Percentiles rank a stretch among this genome's conserved stretches.
Evolutionary conservation across 2,329 filamentous ascomycete genomes (phyloP).

Genomic region (Hypocrella siamensis): DNA sequence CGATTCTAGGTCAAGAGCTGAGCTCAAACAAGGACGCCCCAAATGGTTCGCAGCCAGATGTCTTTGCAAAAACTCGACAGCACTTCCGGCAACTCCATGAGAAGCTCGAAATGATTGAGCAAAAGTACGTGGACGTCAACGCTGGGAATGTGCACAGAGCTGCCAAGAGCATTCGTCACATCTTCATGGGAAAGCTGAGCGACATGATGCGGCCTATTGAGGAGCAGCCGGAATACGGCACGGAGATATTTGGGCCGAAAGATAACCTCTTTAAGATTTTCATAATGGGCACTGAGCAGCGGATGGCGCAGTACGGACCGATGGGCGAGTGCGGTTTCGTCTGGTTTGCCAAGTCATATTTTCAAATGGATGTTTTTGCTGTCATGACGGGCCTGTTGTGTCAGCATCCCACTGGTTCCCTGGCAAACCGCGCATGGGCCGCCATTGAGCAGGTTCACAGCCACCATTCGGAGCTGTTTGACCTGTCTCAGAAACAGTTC

Average conservation of each 20-base stretch:
- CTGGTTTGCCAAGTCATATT: constrained; percentile 39
- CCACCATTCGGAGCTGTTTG: constrained; percentile 33
- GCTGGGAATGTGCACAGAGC: constrained; percentile 37
- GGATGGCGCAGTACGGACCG: constrained; percentile 25
- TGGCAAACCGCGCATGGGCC: constrained; percentile 39
- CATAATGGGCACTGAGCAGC: constrained; percentile 31
- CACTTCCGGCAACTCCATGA: constrained; percentile 26
- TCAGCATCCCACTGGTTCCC: constrained; percentile 27
- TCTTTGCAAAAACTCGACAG: constrained; percentile 24
- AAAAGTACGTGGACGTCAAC: constrained; percentile 31
- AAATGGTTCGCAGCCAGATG: constrained; percentile 3
- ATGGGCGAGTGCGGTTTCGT: constrained; percentile 30
- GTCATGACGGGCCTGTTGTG: constrained; percentile 39
- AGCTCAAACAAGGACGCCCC: constrained; percentile 10
- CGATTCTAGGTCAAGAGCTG: constrained; percentile 29
- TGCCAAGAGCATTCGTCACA: constrained; percentile 28
- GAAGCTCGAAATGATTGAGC: constrained; percentile 28
- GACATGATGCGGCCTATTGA: constrained; percentile 30
- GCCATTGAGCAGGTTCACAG: constrained; percentile 29
- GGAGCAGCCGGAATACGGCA: constrained; percentile 31
- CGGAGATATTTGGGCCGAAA: constrained; percentile 29
- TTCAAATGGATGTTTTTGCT: constrained; percentile 39
- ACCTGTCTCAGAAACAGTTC: constrained; percentile 29
- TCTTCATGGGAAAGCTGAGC: constrained; percentile 32
- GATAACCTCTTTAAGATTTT: constrained; percentile 42